Evolutionary conservation across 2,329 filamentous ascomycete genomes (phyloP).

Genomic region (Beauveria caledonica): DNA sequence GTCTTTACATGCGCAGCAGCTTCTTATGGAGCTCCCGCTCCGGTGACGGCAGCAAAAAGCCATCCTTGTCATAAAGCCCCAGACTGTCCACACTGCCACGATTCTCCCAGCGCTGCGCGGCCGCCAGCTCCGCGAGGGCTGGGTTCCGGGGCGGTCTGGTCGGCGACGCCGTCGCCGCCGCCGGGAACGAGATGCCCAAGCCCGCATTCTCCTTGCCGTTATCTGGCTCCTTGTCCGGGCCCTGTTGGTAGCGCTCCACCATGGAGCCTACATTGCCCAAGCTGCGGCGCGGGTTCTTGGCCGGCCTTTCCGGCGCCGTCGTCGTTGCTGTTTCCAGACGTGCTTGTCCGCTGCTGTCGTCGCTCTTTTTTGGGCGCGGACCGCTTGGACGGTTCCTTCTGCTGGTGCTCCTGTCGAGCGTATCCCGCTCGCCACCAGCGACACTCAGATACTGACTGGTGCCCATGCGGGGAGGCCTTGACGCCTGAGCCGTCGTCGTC

Average conservation of each 20-base stretch:
- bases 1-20: conserved; percentile 22
- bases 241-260: background rate
- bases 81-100: conserved; percentile 30
- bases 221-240: background rate
- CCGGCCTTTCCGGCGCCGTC: background rate
- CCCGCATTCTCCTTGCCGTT: conserved; percentile 8
- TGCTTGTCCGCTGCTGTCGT: background rate
- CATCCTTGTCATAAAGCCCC: conserved; percentile 37
- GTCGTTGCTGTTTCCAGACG: background rate
- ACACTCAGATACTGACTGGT: conserved; percentile 40
- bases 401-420: conserved; percentile 10
- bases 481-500: conserved; percentile 19
- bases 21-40: conserved; percentile 23
- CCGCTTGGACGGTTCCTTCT: conserved; percentile 11
- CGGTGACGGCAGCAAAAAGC: conserved; percentile 36
- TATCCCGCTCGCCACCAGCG: background rate
- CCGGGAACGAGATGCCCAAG: conserved; percentile 6
- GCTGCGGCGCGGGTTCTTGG: conserved; percentile 12
- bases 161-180: background rate
- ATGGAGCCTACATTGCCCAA: conserved; percentile 7
- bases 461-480: conserved; percentile 23
- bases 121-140: conserved; percentile 20
- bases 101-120: conserved; percentile 16
- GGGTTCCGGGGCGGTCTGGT: conserved; percentile 14
- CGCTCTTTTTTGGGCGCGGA: background rate